These are phyloP conservation scores for Paramecium octaurelia DNA, from an alignment of 73 alveolate species.

Conservation along the genomic window DNA sequence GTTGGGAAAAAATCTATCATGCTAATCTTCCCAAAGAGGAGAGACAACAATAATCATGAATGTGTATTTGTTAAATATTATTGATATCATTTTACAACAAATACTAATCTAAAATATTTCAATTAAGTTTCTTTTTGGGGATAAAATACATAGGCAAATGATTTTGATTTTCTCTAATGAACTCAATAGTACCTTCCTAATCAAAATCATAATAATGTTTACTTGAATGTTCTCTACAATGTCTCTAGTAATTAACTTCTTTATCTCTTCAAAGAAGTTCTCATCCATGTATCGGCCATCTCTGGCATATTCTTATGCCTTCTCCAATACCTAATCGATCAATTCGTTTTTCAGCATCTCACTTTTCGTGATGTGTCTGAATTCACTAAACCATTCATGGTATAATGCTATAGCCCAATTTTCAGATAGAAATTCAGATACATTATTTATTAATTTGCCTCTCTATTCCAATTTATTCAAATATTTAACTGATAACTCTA, in stretches of 20 bases:
- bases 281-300: constrained; percentile 77
- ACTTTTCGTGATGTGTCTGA: constrained; percentile 88
- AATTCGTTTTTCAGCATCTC: constrained; percentile 72
- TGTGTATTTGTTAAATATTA: background rate
- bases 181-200: constrained; percentile 87
- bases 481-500: constrained; percentile 96
- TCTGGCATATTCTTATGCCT: constrained; percentile 76
- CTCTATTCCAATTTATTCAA: constrained; percentile 89
- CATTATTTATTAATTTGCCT: constrained; percentile 90
- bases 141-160: constrained; percentile 92
- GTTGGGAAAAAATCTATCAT: constrained; percentile 47
- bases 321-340: constrained; percentile 75
- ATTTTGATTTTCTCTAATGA: constrained; percentile 82
- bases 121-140: constrained; percentile 63
- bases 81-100: background rate
- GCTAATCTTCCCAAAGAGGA: constrained; percentile 37
- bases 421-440: constrained; percentile 94
- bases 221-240: constrained; percentile 60
- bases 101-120: background rate
- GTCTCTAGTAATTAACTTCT: constrained; percentile 73
- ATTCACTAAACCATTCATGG: constrained; percentile 98
- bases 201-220: constrained; percentile 46
- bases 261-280: constrained; percentile 70
- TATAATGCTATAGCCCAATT: constrained; percentile 98
- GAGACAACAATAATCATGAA: background rate